Percentiles rank a stretch among this genome's conserved stretches.
Evolutionary conservation across 176 grass and related monocot genomes (phyloP).

Genomic region (Otatea glauca): DNA sequence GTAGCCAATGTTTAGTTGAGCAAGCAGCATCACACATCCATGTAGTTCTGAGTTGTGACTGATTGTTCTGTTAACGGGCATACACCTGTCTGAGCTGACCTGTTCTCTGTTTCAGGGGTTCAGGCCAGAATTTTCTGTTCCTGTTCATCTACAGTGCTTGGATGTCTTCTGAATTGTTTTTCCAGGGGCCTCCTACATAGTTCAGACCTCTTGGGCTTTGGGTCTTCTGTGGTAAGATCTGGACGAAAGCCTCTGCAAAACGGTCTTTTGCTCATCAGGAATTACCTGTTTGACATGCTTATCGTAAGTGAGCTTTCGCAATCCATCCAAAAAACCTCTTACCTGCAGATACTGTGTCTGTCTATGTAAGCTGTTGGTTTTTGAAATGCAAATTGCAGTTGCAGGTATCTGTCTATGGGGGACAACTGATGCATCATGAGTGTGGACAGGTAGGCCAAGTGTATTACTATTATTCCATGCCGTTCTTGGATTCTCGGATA

Average conservation of each 20-base stretch:
- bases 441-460: constrained; percentile 19
- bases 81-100: background rate
- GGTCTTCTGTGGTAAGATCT: background rate
- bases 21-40: background rate
- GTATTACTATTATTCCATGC: background rate
- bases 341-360: background rate
- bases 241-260: background rate
- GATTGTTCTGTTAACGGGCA: background rate
- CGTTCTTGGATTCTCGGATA: constrained; percentile 38
- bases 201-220: background rate
- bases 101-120: background rate
- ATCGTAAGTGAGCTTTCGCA: too few species aligned
- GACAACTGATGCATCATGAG: background rate
- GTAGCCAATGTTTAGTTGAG: background rate
- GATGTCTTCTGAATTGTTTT: background rate
- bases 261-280: background rate
- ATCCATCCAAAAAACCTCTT: background rate
- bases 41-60: background rate
- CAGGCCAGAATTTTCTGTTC: background rate
- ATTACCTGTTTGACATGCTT: background rate
- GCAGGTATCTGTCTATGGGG: background rate
- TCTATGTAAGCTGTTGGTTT: background rate
- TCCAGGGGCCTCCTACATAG: background rate
- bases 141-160: background rate
- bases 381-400: constrained; percentile 17